Base-by-base conservation (phyloP, 2,329 filamentous ascomycete genomes). In the Phialophora expanda region DNA sequence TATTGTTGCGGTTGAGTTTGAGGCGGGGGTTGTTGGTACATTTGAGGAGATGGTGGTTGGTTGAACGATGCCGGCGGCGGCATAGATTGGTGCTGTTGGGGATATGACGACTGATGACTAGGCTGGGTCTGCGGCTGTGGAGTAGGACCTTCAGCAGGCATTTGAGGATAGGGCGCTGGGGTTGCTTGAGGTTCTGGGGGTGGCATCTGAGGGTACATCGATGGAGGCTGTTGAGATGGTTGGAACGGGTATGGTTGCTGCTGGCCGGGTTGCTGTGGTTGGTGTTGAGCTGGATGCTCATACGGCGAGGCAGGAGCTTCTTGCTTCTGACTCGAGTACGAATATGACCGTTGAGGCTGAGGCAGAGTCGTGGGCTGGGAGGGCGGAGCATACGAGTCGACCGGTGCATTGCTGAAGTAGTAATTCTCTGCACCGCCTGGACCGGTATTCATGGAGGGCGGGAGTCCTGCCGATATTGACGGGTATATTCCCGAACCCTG, bases 371-470 rank as follows among this genome's bases (percentile, higher is more conserved):
- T 89, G 44, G 80, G 77, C 20, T 83, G 80, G 60, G 85, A 85
- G 11, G 83, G 81, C 54, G 80, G 75, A 11, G 76, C 78, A 69
- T 85, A 85, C 4, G 82, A 74, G 8, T 77, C 81, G 70, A 78
- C 76, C 57, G 78, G 81, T 50, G 85, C 80, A 71, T 89, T 90
- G 41, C 87, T 87, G 14, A 87, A 91, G 76, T 97, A 97, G 76
- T 90, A 97, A 77, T 84, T 94, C 75, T 97, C 93, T 9, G 88
- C 87, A 0, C 84, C 85, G 11, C 83, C 82, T 28, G 80, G 77
- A 26, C 74, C 76, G 67, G 80, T 78, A 53, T 73, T 78, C 56
- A 68, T 64, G 4, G 64, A 38, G 26, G 12, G 84, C 11, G 69
- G 78, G 11, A 81, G 78, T 66, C 84, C 83, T 7, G 86, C 78